Percentiles rank a stretch among this genome's conserved stretches.
Conservation (phyloP, 1,284 basidiomycete species). For the Cystobasidium pallidum region DNA sequence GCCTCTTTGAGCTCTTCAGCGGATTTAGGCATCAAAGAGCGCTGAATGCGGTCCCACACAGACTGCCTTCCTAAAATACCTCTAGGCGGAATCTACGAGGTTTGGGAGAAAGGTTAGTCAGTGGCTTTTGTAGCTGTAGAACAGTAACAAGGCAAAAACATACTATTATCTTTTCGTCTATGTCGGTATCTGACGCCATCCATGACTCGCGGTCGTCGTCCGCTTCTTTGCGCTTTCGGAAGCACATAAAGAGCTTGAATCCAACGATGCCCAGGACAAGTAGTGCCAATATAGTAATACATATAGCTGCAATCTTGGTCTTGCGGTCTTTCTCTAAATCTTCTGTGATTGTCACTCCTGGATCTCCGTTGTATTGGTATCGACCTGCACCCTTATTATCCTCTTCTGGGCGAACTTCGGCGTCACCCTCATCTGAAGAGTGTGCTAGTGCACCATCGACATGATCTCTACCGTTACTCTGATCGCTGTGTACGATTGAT, state of each 20-base stretch:
- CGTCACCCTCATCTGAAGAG: neutral
- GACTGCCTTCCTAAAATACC: slow-evolving; percentile 16
- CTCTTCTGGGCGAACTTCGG: neutral
- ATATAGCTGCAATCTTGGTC: slow-evolving; percentile 19
- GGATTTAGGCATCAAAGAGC: slow-evolving; percentile 18
- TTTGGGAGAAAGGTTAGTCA: neutral
- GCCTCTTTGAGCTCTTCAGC: too few relatives aligned
- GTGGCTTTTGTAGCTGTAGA: neutral
- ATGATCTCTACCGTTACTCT: too few relatives aligned
- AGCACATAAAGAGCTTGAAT: slow-evolving; percentile 16
- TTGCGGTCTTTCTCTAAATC: neutral
- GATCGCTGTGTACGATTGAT: too few relatives aligned
- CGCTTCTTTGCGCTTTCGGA: slow-evolving; percentile 17
- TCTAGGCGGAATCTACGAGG: neutral
- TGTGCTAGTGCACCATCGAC: neutral
- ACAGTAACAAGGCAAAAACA: neutral
- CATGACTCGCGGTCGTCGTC: slow-evolving; percentile 9
- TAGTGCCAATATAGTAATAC: slow-evolving; percentile 1
- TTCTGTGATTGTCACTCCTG: neutral
- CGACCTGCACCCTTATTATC: neutral
- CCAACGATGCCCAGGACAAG: neutral
- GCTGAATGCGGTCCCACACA: slow-evolving; percentile 31
- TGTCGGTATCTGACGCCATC: neutral
- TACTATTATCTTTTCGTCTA: neutral
- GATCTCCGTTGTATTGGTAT: slow-evolving; percentile 14